Conservation (phyloP, 2,329 filamentous ascomycete species). For the Neospermospora avenae region DNA sequence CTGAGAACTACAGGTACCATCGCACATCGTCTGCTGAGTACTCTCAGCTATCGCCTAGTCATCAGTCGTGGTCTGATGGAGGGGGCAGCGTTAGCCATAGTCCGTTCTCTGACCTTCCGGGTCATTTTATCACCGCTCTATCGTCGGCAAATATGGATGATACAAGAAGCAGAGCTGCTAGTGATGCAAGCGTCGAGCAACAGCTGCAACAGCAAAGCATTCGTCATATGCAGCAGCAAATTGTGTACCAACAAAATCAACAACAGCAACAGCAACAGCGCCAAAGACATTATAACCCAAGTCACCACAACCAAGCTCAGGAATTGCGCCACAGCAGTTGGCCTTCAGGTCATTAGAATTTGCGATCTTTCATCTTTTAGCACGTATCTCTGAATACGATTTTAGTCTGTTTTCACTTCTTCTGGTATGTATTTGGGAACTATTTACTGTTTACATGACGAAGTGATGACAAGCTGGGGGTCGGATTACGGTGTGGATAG, state of each 20-base stretch:
- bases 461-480: neutral
- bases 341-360: slow-evolving; percentile 4
- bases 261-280: slow-evolving; percentile 14
- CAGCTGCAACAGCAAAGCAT: slow-evolving; percentile 18
- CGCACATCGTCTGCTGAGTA: slow-evolving; percentile 8
- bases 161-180: slow-evolving; percentile 16
- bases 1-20: neutral
- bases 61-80: slow-evolving; percentile 15
- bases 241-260: slow-evolving; percentile 12
- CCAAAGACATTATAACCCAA: neutral
- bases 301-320: neutral
- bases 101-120: slow-evolving; percentile 4
- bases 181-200: slow-evolving; percentile 17
- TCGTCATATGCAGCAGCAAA: slow-evolving; percentile 17
- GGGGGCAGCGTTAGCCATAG: slow-evolving; percentile 5
- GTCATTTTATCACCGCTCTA: slow-evolving; percentile 8
- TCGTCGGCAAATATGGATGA: slow-evolving; percentile 20
- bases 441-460: neutral
- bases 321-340: slow-evolving; percentile 10
- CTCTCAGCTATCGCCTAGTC: neutral
- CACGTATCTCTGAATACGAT: neutral
- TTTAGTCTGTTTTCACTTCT: slow-evolving; percentile 1
- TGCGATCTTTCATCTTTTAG: neutral
- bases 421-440: slow-evolving; percentile 7
- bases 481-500: neutral